Conservation (phyloP, 345 rosid species). For the Durio zibethinus region DNA sequence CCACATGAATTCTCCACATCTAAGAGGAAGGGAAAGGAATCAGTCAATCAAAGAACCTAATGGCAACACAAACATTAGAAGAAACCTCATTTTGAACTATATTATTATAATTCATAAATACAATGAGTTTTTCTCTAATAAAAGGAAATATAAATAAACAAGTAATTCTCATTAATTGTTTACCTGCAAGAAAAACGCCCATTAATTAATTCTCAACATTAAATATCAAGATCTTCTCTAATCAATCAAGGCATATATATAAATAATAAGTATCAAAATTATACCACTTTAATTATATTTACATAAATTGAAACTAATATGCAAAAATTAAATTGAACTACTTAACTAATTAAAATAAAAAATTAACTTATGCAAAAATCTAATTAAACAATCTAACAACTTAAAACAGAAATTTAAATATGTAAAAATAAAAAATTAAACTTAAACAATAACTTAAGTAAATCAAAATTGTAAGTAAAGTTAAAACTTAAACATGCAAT, state of each 20-base stretch:
- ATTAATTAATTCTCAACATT: background rate
- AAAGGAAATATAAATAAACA: background rate
- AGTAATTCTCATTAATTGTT: constrained; percentile 5
- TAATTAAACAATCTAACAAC: no score
- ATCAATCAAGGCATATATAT: background rate
- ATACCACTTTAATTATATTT: no score
- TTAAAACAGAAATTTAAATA: no score
- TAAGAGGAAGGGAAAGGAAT: background rate
- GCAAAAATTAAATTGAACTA: no score
- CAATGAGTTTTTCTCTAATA: background rate
- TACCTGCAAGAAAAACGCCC: background rate
- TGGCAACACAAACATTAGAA: background rate
- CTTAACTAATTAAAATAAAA: no score
- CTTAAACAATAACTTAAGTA: no score
- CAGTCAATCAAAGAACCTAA: constrained; percentile 3
- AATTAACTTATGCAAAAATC: no score
- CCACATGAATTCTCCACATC: background rate
- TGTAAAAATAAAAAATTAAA: no score
- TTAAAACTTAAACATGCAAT: no score
- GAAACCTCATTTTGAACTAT: background rate
- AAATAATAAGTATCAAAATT: no score
- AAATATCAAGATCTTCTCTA: background rate
- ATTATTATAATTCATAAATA: background rate
- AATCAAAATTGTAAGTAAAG: no score
- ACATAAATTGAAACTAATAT: no score